phyloP scores from a whole-genome alignment of 352 stramenopile species.

The Saprolegnia parasitica region DNA sequence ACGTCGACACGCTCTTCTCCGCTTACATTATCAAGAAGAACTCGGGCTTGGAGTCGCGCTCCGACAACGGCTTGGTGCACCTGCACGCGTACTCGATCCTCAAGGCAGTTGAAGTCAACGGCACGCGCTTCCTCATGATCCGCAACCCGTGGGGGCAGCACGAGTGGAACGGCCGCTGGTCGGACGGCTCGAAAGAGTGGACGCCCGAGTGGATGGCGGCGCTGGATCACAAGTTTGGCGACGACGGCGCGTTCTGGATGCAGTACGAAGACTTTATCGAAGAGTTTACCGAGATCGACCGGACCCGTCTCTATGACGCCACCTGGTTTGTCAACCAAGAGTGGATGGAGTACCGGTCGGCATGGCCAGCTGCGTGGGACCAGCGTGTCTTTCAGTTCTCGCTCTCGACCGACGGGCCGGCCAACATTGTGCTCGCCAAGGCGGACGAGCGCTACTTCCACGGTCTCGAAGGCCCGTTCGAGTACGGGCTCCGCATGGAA shows the following conservation, averaged over 20 bases:
- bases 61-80: conserved; percentile 39
- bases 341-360: conserved; percentile 36
- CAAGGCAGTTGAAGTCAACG: conserved; percentile 37
- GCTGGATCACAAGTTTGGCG: conserved; percentile 40
- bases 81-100: conserved; percentile 59
- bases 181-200: conserved; percentile 45
- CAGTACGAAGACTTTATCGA: conserved; percentile 42
- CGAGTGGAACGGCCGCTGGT: conserved; percentile 52
- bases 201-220: conserved; percentile 42
- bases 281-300: conserved; percentile 37
- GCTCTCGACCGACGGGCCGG: conserved; percentile 31
- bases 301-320: conserved; percentile 40
- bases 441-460: conserved; percentile 41
- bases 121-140: conserved; percentile 37
- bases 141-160: conserved; percentile 56
- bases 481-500: conserved; percentile 38
- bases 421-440: conserved; percentile 41
- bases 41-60: conserved; percentile 18
- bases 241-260: conserved; percentile 69
- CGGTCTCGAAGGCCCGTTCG: conserved; percentile 41
- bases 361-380: conserved; percentile 35
- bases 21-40: conserved; percentile 31
- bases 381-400: conserved; percentile 36
- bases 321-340: conserved; percentile 39
- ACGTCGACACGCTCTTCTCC: conserved; percentile 41